Conservation (phyloP, 306 rosid genomes). For the Cucumis cinereus region DNA sequence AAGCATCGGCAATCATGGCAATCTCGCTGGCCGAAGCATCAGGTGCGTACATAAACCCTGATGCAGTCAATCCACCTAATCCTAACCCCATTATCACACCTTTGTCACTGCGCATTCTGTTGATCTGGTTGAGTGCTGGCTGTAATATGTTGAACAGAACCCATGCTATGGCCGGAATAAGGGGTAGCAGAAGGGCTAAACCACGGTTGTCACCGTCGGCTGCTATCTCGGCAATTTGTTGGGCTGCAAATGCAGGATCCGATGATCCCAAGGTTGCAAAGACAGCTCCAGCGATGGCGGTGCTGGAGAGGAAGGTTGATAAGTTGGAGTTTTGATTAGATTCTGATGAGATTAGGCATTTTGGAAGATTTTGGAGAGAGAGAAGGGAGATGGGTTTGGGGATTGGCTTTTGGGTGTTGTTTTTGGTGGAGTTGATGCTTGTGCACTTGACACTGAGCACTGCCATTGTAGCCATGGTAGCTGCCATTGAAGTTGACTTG, state of each 20-base stretch:
- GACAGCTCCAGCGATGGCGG: slow-evolving; percentile 70
- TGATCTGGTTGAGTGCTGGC: slow-evolving; percentile 82
- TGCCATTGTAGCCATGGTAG: slow-evolving; percentile 79
- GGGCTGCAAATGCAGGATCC: slow-evolving; percentile 72
- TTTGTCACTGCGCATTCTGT: slow-evolving; percentile 52
- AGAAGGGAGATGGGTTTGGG: slow-evolving; percentile 39
- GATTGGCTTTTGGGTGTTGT: slow-evolving; percentile 19
- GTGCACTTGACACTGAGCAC: slow-evolving; percentile 55
- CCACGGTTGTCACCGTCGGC: slow-evolving; percentile 78
- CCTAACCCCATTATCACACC: slow-evolving; percentile 55
- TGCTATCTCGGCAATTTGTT: slow-evolving; percentile 57
- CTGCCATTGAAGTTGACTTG: slow-evolving; percentile 37
- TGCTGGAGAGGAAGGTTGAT: slow-evolving; percentile 26
- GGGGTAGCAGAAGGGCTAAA: slow-evolving; percentile 51
- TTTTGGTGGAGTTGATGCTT: slow-evolving; percentile 19
- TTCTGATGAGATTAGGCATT: slow-evolving; percentile 20
- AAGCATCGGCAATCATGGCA: slow-evolving; percentile 47
- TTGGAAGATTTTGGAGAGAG: slow-evolving; percentile 51
- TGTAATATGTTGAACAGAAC: slow-evolving; percentile 83
- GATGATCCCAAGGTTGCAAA: slow-evolving; percentile 43
- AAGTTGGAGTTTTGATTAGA: neutral
- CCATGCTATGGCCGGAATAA: slow-evolving; percentile 80
- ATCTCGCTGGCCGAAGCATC: slow-evolving; percentile 51
- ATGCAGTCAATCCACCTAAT: slow-evolving; percentile 53
- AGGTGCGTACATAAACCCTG: slow-evolving; percentile 29